These are phyloP conservation scores for Arthrobotrys conoides DNA, from an alignment of 2,329 filamentous ascomycete species.

Conservation along the genomic window DNA sequence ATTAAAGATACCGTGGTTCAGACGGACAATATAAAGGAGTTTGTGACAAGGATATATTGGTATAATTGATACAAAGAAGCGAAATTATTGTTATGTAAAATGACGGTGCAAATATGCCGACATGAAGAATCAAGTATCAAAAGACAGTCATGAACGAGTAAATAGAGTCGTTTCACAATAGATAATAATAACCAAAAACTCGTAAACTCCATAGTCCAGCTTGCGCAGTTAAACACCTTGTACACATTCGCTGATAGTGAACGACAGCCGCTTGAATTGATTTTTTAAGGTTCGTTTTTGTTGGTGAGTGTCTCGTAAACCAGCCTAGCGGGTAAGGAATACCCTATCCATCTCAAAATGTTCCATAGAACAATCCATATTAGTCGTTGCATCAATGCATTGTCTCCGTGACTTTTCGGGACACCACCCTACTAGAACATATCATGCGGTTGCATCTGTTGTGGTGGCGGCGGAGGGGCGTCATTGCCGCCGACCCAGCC, in stretches of 20 bases:
- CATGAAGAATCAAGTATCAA: background rate
- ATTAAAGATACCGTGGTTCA: too few species aligned
- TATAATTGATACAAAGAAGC: slow-evolving; percentile 35
- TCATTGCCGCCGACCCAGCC: slow-evolving; percentile 42
- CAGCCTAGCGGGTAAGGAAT: slow-evolving; percentile 22
- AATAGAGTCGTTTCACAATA: background rate
- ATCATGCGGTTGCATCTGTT: slow-evolving; percentile 21
- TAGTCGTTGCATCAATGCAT: slow-evolving; percentile 8
- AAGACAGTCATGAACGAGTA: background rate
- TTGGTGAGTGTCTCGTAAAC: slow-evolving; percentile 55
- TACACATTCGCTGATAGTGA: slow-evolving; percentile 5
- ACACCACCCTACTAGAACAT: slow-evolving; percentile 16
- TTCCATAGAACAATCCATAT: slow-evolving; percentile 7
- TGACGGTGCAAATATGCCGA: slow-evolving; percentile 2
- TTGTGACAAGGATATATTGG: background rate
- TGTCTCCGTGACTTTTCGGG: slow-evolving; percentile 7
- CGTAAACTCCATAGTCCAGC: slow-evolving; percentile 46
- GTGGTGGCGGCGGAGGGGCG: slow-evolving; percentile 3
- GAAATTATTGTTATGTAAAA: slow-evolving; percentile 16
- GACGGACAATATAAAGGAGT: background rate
- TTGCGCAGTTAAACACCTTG: slow-evolving; percentile 28
- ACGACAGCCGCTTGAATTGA: background rate
- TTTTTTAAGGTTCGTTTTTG: slow-evolving; percentile 8
- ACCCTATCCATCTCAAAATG: background rate
- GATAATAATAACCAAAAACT: background rate